Evolutionary conservation across 139 green algal species (phyloP).

Genomic region (Ettlia oleoabundans): DNA sequence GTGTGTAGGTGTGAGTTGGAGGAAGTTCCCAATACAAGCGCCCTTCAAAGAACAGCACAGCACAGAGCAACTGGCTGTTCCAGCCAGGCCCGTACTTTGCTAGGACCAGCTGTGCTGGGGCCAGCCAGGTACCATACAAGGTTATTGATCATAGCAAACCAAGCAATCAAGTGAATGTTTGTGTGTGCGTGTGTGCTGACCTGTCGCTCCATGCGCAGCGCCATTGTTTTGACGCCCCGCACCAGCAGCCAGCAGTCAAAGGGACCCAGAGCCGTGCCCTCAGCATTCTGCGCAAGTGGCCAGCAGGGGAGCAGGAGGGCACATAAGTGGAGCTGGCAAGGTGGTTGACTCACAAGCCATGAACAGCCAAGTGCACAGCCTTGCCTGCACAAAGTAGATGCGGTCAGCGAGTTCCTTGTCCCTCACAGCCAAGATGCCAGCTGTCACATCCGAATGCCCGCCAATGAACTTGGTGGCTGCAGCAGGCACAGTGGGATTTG

Average conservation of each 20-base stretch:
- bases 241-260: constrained; percentile 98
- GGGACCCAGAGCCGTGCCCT: constrained; percentile 86
- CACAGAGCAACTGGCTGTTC: too few relatives aligned
- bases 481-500: not conserved
- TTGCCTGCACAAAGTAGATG: constrained; percentile 88
- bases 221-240: constrained; percentile 97
- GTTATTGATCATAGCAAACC: too few relatives aligned
- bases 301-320: not conserved
- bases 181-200: constrained; percentile 42
- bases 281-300: constrained; percentile 80
- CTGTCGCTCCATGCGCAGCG: constrained; percentile 91
- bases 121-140: too few relatives aligned
- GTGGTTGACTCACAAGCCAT: too few relatives aligned
- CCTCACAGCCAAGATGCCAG: constrained; percentile 88
- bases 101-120: too few relatives aligned
- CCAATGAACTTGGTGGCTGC: constrained; percentile 95
- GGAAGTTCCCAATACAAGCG: too few relatives aligned
- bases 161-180: too few relatives aligned
- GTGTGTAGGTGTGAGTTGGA: too few relatives aligned
- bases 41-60: too few relatives aligned
- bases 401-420: constrained; percentile 78
- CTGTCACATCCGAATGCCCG: constrained; percentile 93
- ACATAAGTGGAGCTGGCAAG: not conserved
- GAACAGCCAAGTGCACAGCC: not conserved
- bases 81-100: too few relatives aligned